Base-by-base conservation (phyloP, 176 grass and related monocot species). In the Raddia distichophylla region DNA sequence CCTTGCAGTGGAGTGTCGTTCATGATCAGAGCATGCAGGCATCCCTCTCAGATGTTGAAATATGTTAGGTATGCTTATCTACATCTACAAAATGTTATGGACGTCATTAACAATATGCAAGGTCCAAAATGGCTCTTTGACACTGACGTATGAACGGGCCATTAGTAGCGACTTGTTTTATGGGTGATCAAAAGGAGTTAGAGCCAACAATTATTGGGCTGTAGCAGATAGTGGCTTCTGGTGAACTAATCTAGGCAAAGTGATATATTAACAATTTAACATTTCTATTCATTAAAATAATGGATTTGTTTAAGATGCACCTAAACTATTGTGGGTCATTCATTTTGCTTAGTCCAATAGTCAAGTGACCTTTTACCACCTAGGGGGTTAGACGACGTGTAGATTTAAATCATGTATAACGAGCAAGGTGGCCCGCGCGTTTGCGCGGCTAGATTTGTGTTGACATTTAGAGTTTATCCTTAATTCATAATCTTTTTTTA, bases 151-250 rank as follows among this genome's bases (percentile, higher is more conserved):
- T 62, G 46, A 83, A 56, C 4, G 22, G 35, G 57, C 50, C 18
- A 60, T 73, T 5, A 35, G 11, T 19, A 6, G 16, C 6, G 70
- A 56, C 17, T 53, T 59, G 33, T 45, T 54, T 55, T 22, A 48
- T 64, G 45, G 22, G 80, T 10, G 18, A 49, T 66, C 5, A 60
- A 40, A 59, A 60, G 0, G 42, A 51, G 14, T 20, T 69, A 5
- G 76, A 68, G 14, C 64, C 56, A 71, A 58, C 71, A 51, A 77
- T 85, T 58, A 86, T 46, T 73, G 22, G 35, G 2, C 5, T 61
- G 8, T 56, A 56, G 33, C 71, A 40, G 14, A 32, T 56, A 56
- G 71, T 57, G 33, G 51, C 33, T 74, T 74, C 32, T 18, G 37
- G 5, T 18, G 49, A 22, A 16, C 48, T 46, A 44, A 4, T 40